Percentiles rank a stretch among this genome's conserved stretches.
phyloP scores from a whole-genome alignment of 495 filamentous ascomycete genomes.

The Neurospora sp. region DNA sequence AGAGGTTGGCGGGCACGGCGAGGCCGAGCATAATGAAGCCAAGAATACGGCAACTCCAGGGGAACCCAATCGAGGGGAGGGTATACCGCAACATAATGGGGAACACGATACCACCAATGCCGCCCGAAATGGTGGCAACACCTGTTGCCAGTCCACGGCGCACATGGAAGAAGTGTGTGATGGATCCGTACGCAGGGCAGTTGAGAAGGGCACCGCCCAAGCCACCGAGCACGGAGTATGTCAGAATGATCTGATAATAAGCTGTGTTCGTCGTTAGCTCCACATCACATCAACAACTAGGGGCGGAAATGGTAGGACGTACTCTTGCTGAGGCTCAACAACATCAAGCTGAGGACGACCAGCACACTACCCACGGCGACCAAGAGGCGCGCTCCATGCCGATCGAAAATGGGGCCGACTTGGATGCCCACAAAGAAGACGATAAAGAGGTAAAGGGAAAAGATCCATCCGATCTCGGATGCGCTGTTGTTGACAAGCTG shows the following conservation, averaged over 20 bases:
- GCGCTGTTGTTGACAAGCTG: slow-evolving; percentile 45
- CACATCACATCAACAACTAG: slow-evolving; percentile 1
- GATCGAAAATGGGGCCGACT: slow-evolving; percentile 59
- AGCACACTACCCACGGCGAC: slow-evolving; percentile 41
- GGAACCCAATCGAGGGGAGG: slow-evolving; percentile 44
- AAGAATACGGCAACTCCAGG: slow-evolving; percentile 48
- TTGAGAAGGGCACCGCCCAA: slow-evolving; percentile 48
- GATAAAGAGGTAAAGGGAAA: slow-evolving; percentile 51
- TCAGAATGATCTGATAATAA: slow-evolving; percentile 61
- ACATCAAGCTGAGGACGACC: slow-evolving; percentile 44
- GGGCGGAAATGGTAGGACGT: slow-evolving; percentile 1
- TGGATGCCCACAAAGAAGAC: slow-evolving; percentile 56
- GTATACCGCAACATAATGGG: slow-evolving; percentile 44
- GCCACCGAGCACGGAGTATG: slow-evolving; percentile 47
- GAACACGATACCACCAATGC: slow-evolving; percentile 52
- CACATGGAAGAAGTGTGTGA: slow-evolving; percentile 56
- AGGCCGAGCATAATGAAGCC: slow-evolving; percentile 47
- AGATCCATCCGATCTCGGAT: slow-evolving; percentile 56
- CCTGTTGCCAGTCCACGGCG: slow-evolving; percentile 54
- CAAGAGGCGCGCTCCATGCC: slow-evolving; percentile 45
- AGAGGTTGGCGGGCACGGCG: slow-evolving; percentile 41
- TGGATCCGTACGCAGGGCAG: slow-evolving; percentile 46
- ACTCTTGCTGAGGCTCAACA: slow-evolving; percentile 40
- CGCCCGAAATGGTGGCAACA: slow-evolving; percentile 50
- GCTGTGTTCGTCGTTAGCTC: slow-evolving; percentile 11